These are phyloP conservation scores for Fraxinus sp. DNA, from an alignment of 305 asterid genomes.

Conservation along the genomic window DNA sequence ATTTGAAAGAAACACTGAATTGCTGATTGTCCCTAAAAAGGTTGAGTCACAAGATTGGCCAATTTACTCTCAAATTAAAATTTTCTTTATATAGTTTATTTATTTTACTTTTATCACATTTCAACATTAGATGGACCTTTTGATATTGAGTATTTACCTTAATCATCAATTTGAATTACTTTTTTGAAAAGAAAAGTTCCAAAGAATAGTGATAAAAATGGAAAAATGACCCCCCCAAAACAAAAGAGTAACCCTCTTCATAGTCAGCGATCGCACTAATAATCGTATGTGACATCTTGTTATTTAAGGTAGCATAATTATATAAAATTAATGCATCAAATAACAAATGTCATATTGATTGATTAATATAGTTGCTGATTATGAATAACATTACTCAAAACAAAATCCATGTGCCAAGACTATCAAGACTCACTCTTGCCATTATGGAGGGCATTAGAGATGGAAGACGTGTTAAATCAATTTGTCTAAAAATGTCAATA, in stretches of 20 bases:
- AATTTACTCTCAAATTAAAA: no score
- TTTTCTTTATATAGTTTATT: background rate
- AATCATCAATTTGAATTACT: no score
- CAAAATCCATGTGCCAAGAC: background rate
- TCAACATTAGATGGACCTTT: background rate
- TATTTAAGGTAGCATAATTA: background rate
- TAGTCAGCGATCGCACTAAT: background rate
- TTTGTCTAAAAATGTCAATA: background rate
- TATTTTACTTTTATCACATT: background rate
- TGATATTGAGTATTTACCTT: background rate
- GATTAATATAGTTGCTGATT: background rate
- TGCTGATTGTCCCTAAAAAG: background rate
- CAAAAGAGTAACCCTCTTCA: background rate
- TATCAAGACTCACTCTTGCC: background rate
- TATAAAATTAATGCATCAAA: no score
- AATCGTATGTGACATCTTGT: background rate
- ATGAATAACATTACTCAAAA: background rate
- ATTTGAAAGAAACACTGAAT: background rate
- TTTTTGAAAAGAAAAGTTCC: background rate
- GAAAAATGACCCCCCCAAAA: background rate
- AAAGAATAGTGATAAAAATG: background rate
- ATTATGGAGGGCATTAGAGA: background rate
- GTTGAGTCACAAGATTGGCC: background rate
- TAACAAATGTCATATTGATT: background rate
- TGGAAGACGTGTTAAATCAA: background rate